A percentile compares a stretch with the other conserved stretches of the same genome.
phyloP scores from a whole-genome alignment of 192 early-diverging fungal species.

The Coemansia sp. region DNA sequence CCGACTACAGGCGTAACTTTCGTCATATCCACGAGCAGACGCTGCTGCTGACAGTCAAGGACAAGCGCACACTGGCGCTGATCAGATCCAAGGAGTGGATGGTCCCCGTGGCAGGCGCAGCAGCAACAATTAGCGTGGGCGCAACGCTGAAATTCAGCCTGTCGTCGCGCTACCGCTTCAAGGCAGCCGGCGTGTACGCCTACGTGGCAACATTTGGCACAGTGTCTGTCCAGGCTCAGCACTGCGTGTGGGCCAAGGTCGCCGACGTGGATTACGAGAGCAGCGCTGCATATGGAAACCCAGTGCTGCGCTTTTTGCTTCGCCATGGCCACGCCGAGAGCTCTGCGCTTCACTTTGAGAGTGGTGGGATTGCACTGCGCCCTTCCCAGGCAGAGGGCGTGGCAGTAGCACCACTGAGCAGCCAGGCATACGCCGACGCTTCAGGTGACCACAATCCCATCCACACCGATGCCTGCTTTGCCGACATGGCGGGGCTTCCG shows the following conservation, averaged over 20 bases:
- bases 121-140: constrained; percentile 62
- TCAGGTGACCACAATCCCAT: constrained; percentile 95
- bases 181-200: constrained; percentile 61
- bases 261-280: constrained; percentile 77
- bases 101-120: constrained; percentile 34
- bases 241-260: constrained; percentile 77
- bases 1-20: constrained; percentile 86
- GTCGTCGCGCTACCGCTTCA: constrained; percentile 53
- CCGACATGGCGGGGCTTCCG: constrained; percentile 83
- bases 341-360: constrained; percentile 81
- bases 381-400: constrained; percentile 78
- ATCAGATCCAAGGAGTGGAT: constrained; percentile 90
- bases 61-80: constrained; percentile 68
- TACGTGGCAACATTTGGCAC: constrained; percentile 73
- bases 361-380: constrained; percentile 82
- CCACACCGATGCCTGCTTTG: constrained; percentile 94
- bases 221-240: constrained; percentile 69
- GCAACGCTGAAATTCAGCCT: constrained; percentile 54
- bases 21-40: constrained; percentile 79
- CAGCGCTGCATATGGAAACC: constrained; percentile 78
- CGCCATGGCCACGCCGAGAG: constrained; percentile 82
- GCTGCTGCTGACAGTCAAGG: constrained; percentile 73
- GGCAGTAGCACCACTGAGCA: constrained; percentile 77
- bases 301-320: constrained; percentile 84
- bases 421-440: constrained; percentile 81